Evolutionary conservation across 208 protist species (phyloP).

Genomic region (Leishmania amazonensis): DNA sequence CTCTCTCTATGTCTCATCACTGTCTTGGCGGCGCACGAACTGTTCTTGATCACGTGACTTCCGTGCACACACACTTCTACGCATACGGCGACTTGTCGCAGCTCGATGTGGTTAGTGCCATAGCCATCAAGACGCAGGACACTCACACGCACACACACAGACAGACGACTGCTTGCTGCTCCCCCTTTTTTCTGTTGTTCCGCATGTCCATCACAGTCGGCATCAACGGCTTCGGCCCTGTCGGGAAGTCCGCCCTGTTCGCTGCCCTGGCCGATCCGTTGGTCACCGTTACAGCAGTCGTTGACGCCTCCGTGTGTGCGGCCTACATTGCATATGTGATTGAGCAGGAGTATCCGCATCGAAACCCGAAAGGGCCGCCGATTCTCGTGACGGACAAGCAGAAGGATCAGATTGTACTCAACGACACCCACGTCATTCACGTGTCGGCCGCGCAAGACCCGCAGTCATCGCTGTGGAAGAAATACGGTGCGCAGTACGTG

Average conservation of each 20-base stretch:
- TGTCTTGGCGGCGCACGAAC: neutral
- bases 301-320: conserved; percentile 94
- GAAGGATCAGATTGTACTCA: conserved; percentile 70
- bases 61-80: neutral
- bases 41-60: neutral
- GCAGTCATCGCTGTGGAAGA: conserved; percentile 91
- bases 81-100: neutral
- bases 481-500: conserved; percentile 91
- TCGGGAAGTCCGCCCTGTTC: conserved; percentile 94
- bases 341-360: conserved; percentile 90
- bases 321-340: conserved; percentile 95
- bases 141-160: neutral
- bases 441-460: conserved; percentile 70
- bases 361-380: conserved; percentile 2
- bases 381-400: conserved; percentile 20
- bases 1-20: neutral
- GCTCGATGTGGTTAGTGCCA: neutral
- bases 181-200: neutral
- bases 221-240: conserved; percentile 97
- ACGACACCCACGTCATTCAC: conserved; percentile 35
- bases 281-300: conserved; percentile 90
- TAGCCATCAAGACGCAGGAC: neutral
- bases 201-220: conserved; percentile 33
- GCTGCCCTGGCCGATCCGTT: conserved; percentile 68
- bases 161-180: neutral